A percentile compares a stretch with the other conserved stretches of the same genome.
Evolutionary conservation across 2,329 filamentous ascomycete genomes (phyloP).

Genomic region (Aureobasidium musti): DNA sequence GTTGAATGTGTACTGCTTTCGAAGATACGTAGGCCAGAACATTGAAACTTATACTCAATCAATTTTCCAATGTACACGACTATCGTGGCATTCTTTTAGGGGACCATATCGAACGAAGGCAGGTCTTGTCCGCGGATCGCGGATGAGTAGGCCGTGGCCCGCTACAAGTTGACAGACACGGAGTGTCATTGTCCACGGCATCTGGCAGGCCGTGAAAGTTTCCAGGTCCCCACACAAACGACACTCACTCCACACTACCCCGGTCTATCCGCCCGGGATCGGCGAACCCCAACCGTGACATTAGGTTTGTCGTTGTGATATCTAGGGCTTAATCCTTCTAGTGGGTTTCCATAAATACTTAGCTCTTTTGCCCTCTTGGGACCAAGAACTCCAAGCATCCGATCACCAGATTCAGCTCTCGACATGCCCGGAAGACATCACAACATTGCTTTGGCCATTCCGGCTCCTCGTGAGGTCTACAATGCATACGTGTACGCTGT

Average conservation of each 20-base stretch:
- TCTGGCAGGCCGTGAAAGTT: not conserved
- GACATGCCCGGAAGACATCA: conserved; percentile 30
- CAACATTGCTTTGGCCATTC: conserved; percentile 1
- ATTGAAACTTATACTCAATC: not conserved
- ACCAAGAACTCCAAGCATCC: not conserved
- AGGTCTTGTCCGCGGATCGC: not conserved
- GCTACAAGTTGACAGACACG: not conserved
- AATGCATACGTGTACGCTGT: conserved; percentile 31
- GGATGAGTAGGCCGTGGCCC: no score
- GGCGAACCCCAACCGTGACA: conserved; percentile 4
- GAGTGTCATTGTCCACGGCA: not conserved
- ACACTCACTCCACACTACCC: not conserved
- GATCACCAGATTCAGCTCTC: not conserved
- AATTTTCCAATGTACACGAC: not conserved
- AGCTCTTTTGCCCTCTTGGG: not conserved
- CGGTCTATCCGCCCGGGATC: not conserved
- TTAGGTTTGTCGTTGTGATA: not conserved
- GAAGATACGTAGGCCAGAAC: not conserved
- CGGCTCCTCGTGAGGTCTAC: conserved; percentile 31
- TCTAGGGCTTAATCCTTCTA: not conserved
- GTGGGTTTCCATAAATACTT: conserved; percentile 1
- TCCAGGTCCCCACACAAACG: not conserved
- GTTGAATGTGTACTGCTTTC: not conserved
- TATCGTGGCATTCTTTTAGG: not conserved
- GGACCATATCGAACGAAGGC: not conserved